Conservation (phyloP, 2,329 filamentous ascomycete genomes). For the Dactylellina drechsleri region DNA sequence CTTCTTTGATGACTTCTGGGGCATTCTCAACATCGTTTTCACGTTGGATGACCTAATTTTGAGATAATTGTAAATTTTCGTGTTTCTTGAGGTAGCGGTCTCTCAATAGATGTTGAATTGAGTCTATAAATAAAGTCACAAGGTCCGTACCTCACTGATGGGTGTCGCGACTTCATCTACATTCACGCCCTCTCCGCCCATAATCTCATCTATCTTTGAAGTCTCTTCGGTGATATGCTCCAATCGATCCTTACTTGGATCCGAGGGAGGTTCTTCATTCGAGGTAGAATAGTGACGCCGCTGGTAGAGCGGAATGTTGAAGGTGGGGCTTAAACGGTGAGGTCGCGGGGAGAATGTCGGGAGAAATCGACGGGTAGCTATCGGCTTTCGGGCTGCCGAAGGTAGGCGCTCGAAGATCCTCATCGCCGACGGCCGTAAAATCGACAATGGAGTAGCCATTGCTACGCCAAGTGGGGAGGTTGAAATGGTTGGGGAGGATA, state of each 20-base stretch:
- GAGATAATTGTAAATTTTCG: conserved; percentile 5
- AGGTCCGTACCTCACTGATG: conserved; percentile 35
- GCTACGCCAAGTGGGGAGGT: neutral
- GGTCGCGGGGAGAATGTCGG: conserved; percentile 36
- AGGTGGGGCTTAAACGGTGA: conserved; percentile 29
- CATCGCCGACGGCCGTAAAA: conserved; percentile 34
- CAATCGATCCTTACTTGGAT: conserved; percentile 17
- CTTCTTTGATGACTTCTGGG: conserved; percentile 74
- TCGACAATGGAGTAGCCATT: conserved; percentile 42
- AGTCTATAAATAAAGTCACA: neutral
- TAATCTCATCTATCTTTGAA: conserved; percentile 30
- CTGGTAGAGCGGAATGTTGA: conserved; percentile 20
- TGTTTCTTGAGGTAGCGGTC: neutral
- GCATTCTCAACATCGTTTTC: conserved; percentile 73
- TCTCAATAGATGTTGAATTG: neutral
- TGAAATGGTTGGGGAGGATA: neutral
- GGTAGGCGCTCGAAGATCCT: conserved; percentile 31
- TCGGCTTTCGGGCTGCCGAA: conserved; percentile 13
- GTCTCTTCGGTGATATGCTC: conserved; percentile 46
- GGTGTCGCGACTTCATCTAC: conserved; percentile 49
- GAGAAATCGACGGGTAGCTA: conserved; percentile 30
- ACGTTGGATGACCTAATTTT: conserved; percentile 69
- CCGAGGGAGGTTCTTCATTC: conserved; percentile 11
- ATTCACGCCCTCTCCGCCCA: conserved; percentile 46
- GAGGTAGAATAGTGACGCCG: conserved; percentile 29